A percentile compares a stretch with the other conserved stretches of the same genome.
Evolutionary conservation across 139 green algal species (phyloP).

Genomic region (Closterium sp.): DNA sequence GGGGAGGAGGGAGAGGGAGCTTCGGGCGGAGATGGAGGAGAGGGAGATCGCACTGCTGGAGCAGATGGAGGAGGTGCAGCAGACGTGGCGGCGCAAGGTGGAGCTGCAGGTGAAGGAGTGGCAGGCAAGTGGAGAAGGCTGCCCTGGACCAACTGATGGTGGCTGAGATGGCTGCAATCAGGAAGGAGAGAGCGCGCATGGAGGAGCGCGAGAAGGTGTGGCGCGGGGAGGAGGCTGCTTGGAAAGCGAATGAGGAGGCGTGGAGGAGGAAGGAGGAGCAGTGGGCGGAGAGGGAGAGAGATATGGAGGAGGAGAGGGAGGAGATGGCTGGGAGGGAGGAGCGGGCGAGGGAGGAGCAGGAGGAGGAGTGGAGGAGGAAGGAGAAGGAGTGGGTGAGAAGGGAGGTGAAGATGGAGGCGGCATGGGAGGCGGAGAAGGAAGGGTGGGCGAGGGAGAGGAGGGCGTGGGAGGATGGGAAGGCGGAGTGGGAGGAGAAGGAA

Average conservation of each 20-base stretch:
- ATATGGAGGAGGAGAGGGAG: neutral
- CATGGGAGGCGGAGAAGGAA: neutral
- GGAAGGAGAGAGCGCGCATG: neutral
- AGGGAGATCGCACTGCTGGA: neutral
- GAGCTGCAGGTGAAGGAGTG: neutral
- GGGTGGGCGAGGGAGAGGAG: neutral
- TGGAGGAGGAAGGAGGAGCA: neutral
- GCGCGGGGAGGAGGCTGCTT: neutral
- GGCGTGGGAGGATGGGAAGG: neutral
- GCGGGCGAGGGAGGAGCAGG: neutral
- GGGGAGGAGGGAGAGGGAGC: neutral
- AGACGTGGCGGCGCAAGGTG: neutral
- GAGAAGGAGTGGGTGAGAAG: neutral
- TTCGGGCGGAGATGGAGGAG: neutral
- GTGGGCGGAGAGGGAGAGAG: neutral
- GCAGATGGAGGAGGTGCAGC: neutral
- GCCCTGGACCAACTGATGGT: neutral
- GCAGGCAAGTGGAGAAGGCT: neutral
- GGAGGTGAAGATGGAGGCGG: neutral
- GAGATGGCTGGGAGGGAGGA: neutral
- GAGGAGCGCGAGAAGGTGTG: neutral
- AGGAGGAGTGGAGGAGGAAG: neutral
- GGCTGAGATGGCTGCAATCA: neutral
- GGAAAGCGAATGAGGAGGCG: neutral
- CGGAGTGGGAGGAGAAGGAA: neutral